These are phyloP conservation scores for Colletotrichum sidae DNA, from an alignment of 2,329 filamentous ascomycete genomes.

Conservation along the genomic window DNA sequence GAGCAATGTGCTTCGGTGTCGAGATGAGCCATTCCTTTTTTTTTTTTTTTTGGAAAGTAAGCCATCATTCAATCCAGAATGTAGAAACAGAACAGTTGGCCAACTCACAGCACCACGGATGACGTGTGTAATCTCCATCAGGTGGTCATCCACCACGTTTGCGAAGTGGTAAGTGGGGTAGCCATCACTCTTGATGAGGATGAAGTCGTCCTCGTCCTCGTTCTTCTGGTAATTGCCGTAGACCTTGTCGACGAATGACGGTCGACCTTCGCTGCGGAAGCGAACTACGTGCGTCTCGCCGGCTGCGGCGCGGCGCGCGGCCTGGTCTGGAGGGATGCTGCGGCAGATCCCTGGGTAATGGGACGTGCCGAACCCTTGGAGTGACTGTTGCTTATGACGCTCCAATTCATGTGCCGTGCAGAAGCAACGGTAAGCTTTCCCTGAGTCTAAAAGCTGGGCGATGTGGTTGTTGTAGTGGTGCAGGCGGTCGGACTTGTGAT, in stretches of 20 bases:
- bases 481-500: slow-evolving; percentile 79
- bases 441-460: slow-evolving; percentile 73
- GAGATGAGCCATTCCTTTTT: slow-evolving; percentile 92
- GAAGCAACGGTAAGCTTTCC: slow-evolving; percentile 92
- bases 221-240: slow-evolving; percentile 75
- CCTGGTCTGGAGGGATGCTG: slow-evolving; percentile 73
- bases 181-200: slow-evolving; percentile 91
- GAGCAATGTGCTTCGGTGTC: slow-evolving; percentile 77
- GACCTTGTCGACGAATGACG: slow-evolving; percentile 80
- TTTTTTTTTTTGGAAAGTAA: slow-evolving; percentile 43
- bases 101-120: slow-evolving; percentile 81
- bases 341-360: slow-evolving; percentile 76
- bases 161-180: slow-evolving; percentile 97
- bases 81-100: background rate
- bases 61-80: too few species aligned
- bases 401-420: slow-evolving; percentile 81
- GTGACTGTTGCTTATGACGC: slow-evolving; percentile 71
- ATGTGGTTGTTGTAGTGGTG: slow-evolving; percentile 78
- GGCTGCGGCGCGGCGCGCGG: slow-evolving; percentile 74
- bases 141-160: slow-evolving; percentile 95
- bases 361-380: slow-evolving; percentile 59
- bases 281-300: slow-evolving; percentile 83
- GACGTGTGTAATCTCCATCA: slow-evolving; percentile 96
- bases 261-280: slow-evolving; percentile 73
- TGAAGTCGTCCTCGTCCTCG: slow-evolving; percentile 79